Evolutionary conservation across 2,329 filamentous ascomycete genomes (phyloP).

Genomic region (Verticillium tricorpus): DNA sequence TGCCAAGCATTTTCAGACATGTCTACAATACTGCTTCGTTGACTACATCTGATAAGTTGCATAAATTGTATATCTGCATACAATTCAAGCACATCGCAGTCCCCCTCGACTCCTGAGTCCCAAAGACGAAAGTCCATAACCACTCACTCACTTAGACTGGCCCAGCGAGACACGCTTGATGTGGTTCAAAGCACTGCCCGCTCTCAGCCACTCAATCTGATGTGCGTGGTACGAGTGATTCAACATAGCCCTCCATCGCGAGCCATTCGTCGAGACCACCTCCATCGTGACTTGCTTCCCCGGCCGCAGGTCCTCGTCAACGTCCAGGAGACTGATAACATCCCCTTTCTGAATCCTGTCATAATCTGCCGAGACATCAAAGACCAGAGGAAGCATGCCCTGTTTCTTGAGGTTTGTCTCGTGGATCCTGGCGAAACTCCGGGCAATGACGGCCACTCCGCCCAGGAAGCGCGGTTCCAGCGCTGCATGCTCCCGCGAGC

Average conservation of each 20-base stretch:
- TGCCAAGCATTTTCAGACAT: background rate
- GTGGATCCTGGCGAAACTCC: conserved; percentile 83
- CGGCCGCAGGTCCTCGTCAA: conserved; percentile 16
- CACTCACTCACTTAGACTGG: no score
- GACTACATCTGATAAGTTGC: background rate
- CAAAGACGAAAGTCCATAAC: no score
- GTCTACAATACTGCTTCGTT: background rate
- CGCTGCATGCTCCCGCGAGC: conserved; percentile 81
- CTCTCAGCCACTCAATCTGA: conserved; percentile 26
- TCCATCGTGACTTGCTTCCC: conserved; percentile 23
- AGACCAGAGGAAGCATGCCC: conserved; percentile 51
- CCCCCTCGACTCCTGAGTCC: no score
- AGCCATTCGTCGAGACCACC: conserved; percentile 18
- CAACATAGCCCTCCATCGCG: conserved; percentile 21
- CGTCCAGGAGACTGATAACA: conserved; percentile 2
- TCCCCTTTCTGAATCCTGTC: conserved; percentile 53
- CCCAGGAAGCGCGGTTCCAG: conserved; percentile 81
- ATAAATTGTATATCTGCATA: background rate
- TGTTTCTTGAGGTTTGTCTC: conserved; percentile 95
- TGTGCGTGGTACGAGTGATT: conserved; percentile 26
- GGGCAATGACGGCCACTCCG: conserved; percentile 75
- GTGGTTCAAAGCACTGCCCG: conserved; percentile 29
- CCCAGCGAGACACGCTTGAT: conserved; percentile 12
- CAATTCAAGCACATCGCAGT: no score
- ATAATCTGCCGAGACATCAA: conserved; percentile 68